phyloP scores from a whole-genome alignment of 768 basidiomycete species.

The Kondoa malvinella region DNA sequence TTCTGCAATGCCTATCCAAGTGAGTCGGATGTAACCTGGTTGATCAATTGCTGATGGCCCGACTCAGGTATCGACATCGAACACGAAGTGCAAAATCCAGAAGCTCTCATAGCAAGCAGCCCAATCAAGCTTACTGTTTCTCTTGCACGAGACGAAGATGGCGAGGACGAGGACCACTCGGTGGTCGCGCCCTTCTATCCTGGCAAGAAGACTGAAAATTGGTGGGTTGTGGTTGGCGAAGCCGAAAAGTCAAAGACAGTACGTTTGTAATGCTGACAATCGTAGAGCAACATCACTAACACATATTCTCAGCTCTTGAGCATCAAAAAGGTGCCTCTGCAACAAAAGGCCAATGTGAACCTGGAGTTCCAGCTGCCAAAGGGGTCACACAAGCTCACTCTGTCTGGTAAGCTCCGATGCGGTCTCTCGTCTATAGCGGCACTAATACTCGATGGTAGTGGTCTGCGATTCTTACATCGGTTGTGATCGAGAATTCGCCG shows the following conservation, averaged over 20 bases:
- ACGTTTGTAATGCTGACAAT: not conserved
- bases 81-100: constrained; percentile 61
- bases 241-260: not conserved
- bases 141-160: constrained; percentile 65
- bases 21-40: not conserved
- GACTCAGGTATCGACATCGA: constrained; percentile 56
- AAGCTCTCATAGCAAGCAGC: constrained; percentile 65
- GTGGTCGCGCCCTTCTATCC: constrained; percentile 94
- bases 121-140: constrained; percentile 66
- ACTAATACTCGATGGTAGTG: constrained; percentile 42
- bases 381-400: not conserved
- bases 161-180: constrained; percentile 52
- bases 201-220: constrained; percentile 72
- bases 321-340: constrained; percentile 8
- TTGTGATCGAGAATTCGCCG: constrained; percentile 73
- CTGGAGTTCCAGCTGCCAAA: not conserved
- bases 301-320: not conserved
- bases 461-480: constrained; percentile 86
- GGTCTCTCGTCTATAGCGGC: not conserved
- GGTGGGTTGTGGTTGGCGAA: constrained; percentile 96
- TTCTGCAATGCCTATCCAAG: constrained; percentile 93
- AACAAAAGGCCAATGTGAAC: not conserved
- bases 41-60: not conserved
- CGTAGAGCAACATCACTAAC: not conserved
- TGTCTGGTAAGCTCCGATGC: constrained; percentile 1